Conservation (phyloP, 2,329 filamentous ascomycete genomes). For the Fusarium sp. region DNA sequence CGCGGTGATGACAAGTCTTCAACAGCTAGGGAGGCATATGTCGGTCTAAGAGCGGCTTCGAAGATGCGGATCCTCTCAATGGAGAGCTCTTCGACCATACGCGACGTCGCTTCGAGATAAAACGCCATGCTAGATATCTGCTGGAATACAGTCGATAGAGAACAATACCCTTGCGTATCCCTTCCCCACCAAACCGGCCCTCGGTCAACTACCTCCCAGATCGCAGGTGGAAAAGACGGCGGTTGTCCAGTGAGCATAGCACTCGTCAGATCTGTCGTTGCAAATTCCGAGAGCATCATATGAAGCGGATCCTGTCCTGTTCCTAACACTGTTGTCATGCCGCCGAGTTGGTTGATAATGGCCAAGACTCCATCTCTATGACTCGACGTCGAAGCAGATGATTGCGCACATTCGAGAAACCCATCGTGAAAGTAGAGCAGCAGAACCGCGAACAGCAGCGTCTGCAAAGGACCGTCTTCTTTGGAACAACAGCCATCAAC, state of each 20-base stretch:
- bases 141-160: conserved; percentile 53
- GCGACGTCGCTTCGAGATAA: conserved; percentile 44
- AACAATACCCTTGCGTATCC: conserved; percentile 53
- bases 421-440: conserved; percentile 59
- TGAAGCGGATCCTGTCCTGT: conserved; percentile 51
- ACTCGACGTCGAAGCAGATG: conserved; percentile 52
- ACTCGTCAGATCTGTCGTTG: conserved; percentile 59
- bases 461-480: conserved; percentile 51
- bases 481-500: conserved; percentile 51
- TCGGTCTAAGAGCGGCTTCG: conserved; percentile 46
- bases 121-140: conserved; percentile 50
- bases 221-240: conserved; percentile 54
- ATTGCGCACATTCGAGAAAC: conserved; percentile 52
- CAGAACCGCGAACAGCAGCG: conserved; percentile 56
- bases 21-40: conserved; percentile 46
- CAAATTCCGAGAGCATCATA: conserved; percentile 60
- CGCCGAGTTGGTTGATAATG: conserved; percentile 53
- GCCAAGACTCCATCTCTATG: conserved; percentile 55
- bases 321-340: conserved; percentile 44
- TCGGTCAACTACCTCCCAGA: conserved; percentile 57
- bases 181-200: conserved; percentile 60
- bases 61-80: conserved; percentile 49
- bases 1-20: conserved; percentile 39
- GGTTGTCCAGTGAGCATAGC: conserved; percentile 55
- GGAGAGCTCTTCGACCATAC: conserved; percentile 44